Conservation (phyloP, 164 flowering plant genomes). For the Aristolochia fimbriata region DNA sequence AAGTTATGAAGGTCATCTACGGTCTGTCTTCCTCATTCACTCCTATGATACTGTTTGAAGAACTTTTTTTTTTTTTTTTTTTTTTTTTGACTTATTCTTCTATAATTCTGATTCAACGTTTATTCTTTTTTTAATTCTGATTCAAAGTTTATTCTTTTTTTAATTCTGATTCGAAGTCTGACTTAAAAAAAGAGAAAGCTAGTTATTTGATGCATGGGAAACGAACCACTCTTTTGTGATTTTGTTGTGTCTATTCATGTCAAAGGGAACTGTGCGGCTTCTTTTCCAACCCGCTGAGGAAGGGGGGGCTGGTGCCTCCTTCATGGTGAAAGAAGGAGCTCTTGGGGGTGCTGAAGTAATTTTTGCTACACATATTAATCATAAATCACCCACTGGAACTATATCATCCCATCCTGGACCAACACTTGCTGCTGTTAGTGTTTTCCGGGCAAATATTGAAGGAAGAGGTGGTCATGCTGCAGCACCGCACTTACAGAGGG, state of each 20-base stretch:
- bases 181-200: no score
- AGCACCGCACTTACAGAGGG: conserved; percentile 37
- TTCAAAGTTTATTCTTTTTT: no score
- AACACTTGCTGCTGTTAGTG: conserved; percentile 43
- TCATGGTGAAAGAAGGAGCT: conserved; percentile 77
- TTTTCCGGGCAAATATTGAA: conserved; percentile 51
- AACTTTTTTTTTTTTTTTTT: no score
- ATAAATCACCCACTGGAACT: conserved; percentile 40
- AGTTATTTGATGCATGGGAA: no score
- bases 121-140: no score
- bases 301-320: conserved; percentile 76
- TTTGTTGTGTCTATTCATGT: conserved; percentile 1
- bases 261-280: conserved; percentile 72
- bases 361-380: conserved; percentile 61
- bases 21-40: no score
- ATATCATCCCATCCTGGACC: conserved; percentile 53
- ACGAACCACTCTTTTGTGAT: no score
- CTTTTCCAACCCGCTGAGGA: conserved; percentile 93
- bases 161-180: no score
- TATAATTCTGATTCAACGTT: no score
- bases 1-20: no score
- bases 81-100: no score
- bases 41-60: no score
- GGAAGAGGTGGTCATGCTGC: conserved; percentile 74
- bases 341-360: conserved; percentile 71